Conservation (phyloP, 148 eudicot genomes). For the Arbutus unedo region DNA sequence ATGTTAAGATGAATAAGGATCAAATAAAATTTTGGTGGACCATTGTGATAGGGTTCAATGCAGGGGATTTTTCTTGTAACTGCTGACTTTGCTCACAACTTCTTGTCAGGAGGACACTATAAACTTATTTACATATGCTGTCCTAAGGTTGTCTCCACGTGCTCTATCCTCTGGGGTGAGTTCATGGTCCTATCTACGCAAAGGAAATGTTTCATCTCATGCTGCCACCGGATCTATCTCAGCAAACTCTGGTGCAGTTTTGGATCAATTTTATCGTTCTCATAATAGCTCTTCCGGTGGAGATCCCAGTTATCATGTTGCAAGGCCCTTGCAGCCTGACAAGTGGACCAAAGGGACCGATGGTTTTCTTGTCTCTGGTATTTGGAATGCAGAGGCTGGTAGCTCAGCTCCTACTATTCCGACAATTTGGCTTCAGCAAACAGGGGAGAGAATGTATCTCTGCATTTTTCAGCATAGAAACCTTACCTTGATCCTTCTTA, state of each 20-base stretch:
- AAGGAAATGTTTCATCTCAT: slow-evolving; percentile 58
- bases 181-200: slow-evolving; percentile 77
- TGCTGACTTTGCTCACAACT: neutral
- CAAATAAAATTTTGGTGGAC: neutral
- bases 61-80: neutral
- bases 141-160: slow-evolving; percentile 77
- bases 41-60: neutral
- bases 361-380: slow-evolving; percentile 75
- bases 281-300: slow-evolving; percentile 50
- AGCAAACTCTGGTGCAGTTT: slow-evolving; percentile 36
- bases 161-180: slow-evolving; percentile 64
- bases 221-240: slow-evolving; percentile 36
- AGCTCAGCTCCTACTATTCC: slow-evolving; percentile 39
- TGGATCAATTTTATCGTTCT: slow-evolving; percentile 45
- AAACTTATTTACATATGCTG: slow-evolving; percentile 76
- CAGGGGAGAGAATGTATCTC: slow-evolving; percentile 74
- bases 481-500: slow-evolving; percentile 67
- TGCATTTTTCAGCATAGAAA: slow-evolving; percentile 77
- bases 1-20: neutral
- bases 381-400: slow-evolving; percentile 50
- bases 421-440: slow-evolving; percentile 70
- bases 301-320: slow-evolving; percentile 42
- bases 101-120: slow-evolving; percentile 72
- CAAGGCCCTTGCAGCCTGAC: slow-evolving; percentile 67
- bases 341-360: slow-evolving; percentile 90